phyloP scores from a whole-genome alignment of 2,329 filamentous ascomycete genomes.

The Grosmannia serpens region DNA sequence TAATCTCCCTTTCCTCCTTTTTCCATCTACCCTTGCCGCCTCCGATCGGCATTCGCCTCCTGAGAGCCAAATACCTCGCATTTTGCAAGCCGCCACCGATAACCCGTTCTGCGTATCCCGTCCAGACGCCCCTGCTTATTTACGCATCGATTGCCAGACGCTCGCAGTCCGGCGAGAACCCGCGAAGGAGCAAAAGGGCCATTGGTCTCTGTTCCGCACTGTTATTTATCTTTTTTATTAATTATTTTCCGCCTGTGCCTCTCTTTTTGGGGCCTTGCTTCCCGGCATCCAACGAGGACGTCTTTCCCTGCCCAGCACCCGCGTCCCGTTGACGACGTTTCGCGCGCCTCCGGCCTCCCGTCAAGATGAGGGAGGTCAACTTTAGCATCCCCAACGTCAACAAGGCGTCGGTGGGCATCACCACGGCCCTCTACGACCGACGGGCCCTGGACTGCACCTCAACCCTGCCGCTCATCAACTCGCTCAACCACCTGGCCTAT shows the following conservation, averaged over 20 bases:
- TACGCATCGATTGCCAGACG: neutral
- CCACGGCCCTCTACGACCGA: constrained; percentile 93
- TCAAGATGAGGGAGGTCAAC: constrained; percentile 90
- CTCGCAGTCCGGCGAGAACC: neutral
- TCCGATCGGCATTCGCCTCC: neutral
- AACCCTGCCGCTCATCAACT: constrained; percentile 95
- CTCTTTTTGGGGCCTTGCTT: neutral
- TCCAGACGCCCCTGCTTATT: neutral
- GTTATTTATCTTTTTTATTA: neutral
- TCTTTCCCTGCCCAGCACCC: neutral
- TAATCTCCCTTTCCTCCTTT: neutral
- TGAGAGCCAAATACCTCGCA: neutral
- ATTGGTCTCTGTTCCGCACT: neutral
- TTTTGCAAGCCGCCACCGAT: neutral
- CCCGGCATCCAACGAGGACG: neutral
- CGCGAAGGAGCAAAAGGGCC: neutral
- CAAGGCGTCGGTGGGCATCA: constrained; percentile 92
- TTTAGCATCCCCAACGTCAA: constrained; percentile 99
- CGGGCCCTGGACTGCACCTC: constrained; percentile 97
- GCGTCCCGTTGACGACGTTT: neutral
- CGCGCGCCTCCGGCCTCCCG: neutral
- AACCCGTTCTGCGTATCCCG: no score
- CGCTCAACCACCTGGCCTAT: constrained; percentile 95
- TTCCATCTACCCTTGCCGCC: neutral
- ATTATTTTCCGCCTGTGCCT: neutral